Percentiles rank a stretch among this genome's conserved stretches.
Evolutionary conservation across 2,329 filamentous ascomycete genomes (phyloP).

Genomic region (Hypocrella siamensis): DNA sequence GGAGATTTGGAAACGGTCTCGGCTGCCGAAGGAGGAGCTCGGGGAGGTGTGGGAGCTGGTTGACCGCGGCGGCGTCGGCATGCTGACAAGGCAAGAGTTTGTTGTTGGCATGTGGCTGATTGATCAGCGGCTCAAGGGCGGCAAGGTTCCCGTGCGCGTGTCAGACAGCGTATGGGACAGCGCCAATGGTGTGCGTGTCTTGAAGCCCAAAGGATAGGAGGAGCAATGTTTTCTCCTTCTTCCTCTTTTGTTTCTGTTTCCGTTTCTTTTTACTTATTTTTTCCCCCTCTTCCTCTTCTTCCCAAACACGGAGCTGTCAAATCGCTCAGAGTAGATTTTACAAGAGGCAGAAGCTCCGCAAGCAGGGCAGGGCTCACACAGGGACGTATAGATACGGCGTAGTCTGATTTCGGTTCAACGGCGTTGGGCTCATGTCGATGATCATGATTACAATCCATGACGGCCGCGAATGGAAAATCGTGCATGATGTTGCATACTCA

Average conservation of each 20-base stretch:
- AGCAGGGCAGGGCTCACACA: no score
- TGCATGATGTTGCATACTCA: no score
- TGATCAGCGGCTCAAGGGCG: constrained; percentile 63
- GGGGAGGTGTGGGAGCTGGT: constrained; percentile 68
- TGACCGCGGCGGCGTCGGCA: constrained; percentile 36
- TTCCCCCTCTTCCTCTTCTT: no score
- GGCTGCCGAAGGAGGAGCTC: constrained; percentile 51
- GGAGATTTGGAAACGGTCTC: constrained; percentile 60
- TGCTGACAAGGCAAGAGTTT: constrained; percentile 54
- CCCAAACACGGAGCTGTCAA: no score
- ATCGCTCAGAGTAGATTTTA: no score
- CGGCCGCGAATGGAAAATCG: no score
- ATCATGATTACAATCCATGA: no score
- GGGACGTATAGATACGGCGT: no score
- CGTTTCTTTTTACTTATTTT: not conserved
- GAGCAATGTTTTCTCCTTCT: not conserved
- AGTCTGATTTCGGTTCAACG: no score
- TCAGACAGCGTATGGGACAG: constrained; percentile 64
- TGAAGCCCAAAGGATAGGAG: constrained; percentile 9
- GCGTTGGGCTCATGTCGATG: no score
- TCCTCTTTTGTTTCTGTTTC: not conserved
- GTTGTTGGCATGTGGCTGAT: constrained; percentile 74
- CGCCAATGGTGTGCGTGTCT: constrained; percentile 31
- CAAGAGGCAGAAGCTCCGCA: no score
- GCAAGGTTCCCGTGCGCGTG: constrained; percentile 60